These are phyloP conservation scores for Sporothrix brasiliensis DNA, from an alignment of 2,329 filamentous ascomycete genomes.

Conservation along the genomic window DNA sequence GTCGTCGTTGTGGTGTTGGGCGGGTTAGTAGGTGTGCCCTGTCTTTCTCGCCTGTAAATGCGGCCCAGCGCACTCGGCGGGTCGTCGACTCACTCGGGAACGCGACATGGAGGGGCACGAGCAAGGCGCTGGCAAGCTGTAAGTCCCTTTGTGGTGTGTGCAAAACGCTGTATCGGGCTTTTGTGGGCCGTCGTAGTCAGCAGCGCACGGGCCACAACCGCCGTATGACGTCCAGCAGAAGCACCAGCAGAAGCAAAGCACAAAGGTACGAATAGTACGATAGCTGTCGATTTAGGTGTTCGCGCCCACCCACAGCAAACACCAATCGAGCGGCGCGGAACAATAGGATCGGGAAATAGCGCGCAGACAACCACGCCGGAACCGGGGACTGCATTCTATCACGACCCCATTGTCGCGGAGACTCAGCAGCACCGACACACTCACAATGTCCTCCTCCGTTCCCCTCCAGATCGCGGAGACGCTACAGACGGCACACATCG, in stretches of 20 bases:
- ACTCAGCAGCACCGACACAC: neutral
- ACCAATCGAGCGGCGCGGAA: conserved; percentile 2
- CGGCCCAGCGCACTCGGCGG: neutral
- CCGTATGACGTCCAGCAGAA: conserved; percentile 23
- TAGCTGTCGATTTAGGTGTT: conserved; percentile 8
- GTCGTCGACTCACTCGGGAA: conserved; percentile 5
- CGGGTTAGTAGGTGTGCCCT: neutral
- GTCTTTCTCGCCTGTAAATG: neutral
- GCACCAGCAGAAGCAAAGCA: neutral
- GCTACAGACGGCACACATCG: conserved; percentile 79
- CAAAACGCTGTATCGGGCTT: neutral
- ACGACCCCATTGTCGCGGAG: neutral
- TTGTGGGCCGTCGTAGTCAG: conserved; percentile 25
- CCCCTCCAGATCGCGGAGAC: conserved; percentile 73
- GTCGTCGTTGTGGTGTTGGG: conserved; percentile 3
- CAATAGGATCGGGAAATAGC: conserved; percentile 17
- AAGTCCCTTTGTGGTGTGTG: neutral
- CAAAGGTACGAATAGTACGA: conserved; percentile 8
- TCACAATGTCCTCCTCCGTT: conserved; percentile 58
- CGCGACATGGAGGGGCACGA: neutral
- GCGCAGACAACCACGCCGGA: neutral
- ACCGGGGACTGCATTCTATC: neutral
- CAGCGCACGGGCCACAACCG: conserved; percentile 18
- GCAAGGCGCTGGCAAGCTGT: conserved; percentile 3
- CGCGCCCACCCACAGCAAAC: conserved; percentile 11